Evolutionary conservation across 108 stramenopile genomes (phyloP).

Genomic region (Phaeodactylum tricornutum): DNA sequence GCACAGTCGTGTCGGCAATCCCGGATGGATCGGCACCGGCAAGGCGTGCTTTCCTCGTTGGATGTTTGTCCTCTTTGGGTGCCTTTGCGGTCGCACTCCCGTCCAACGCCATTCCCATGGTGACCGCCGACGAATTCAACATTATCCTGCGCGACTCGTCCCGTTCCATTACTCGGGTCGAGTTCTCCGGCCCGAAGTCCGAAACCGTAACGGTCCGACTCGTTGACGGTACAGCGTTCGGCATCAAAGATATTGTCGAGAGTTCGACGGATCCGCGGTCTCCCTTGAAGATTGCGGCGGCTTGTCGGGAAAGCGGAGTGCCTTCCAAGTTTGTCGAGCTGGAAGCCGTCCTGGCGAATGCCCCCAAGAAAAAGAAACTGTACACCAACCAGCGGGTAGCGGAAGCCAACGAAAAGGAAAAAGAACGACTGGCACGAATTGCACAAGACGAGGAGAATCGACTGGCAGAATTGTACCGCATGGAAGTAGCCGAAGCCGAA

Average conservation of each 20-base stretch:
- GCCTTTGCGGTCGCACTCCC: constrained; percentile 5
- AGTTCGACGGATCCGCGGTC: constrained; percentile 60
- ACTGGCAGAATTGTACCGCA: constrained; percentile 34
- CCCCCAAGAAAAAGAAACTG: constrained; percentile 55
- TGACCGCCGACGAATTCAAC: constrained; percentile 63
- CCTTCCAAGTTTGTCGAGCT: constrained; percentile 52
- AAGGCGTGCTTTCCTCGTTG: too few relatives aligned
- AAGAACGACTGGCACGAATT: constrained; percentile 44
- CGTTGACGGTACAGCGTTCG: constrained; percentile 68
- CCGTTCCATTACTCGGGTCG: constrained; percentile 47
- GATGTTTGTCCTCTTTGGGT: not conserved
- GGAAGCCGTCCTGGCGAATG: constrained; percentile 26
- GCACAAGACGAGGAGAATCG: constrained; percentile 64
- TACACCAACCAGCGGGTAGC: constrained; percentile 69
- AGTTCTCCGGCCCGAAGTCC: constrained; percentile 60
- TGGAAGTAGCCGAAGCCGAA: too few relatives aligned
- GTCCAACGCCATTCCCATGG: constrained; percentile 42
- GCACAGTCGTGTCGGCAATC: not conserved
- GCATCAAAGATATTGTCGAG: constrained; percentile 68
- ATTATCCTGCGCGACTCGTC: constrained; percentile 51
- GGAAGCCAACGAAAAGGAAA: constrained; percentile 56
- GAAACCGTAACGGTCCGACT: constrained; percentile 64
- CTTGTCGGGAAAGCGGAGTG: constrained; percentile 55
- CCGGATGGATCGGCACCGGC: too few relatives aligned
- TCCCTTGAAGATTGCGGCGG: constrained; percentile 56